Conservation (phyloP, 1,284 basidiomycete genomes). For the Athelia sp. region DNA sequence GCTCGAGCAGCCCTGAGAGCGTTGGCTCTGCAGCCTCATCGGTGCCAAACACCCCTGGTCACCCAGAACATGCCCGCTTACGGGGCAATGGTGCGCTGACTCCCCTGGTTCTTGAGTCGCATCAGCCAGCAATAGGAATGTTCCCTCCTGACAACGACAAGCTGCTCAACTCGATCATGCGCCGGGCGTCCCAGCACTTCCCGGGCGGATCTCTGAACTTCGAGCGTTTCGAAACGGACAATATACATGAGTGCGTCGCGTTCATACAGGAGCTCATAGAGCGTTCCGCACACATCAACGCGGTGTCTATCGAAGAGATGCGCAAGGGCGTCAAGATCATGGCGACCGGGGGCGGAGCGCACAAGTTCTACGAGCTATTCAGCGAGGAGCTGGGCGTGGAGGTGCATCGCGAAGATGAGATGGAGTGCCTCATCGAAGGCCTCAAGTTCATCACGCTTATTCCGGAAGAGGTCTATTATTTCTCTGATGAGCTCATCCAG, state of each 20-base stretch:
- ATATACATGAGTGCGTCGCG: conserved; percentile 80
- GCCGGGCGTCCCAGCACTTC: conserved; percentile 75
- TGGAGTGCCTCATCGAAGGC: conserved; percentile 97
- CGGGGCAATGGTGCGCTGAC: conserved; percentile 73
- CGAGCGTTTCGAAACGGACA: conserved; percentile 92
- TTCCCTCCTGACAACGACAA: conserved; percentile 42
- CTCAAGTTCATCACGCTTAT: conserved; percentile 96
- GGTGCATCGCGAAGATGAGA: conserved; percentile 92
- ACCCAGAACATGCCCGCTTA: conserved; percentile 17
- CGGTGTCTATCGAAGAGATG: conserved; percentile 90
- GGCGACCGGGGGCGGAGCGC: conserved; percentile 97
- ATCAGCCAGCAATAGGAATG: conserved; percentile 22
- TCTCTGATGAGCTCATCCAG: conserved; percentile 95
- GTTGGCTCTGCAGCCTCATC: conserved; percentile 33
- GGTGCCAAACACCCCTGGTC: conserved; percentile 20
- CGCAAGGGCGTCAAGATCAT: conserved; percentile 92
- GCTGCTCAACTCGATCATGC: conserved; percentile 61
- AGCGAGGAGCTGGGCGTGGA: conserved; percentile 76
- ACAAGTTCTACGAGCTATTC: conserved; percentile 89
- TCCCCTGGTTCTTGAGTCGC: conserved; percentile 64
- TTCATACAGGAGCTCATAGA: conserved; percentile 90
- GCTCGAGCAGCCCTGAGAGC: conserved; percentile 45
- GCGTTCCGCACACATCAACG: conserved; percentile 83
- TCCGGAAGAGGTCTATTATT: conserved; percentile 98
- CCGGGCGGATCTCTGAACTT: conserved; percentile 98